These are phyloP conservation scores for Apocynum venetum DNA, from an alignment of 257 asterid species.

Conservation along the genomic window DNA sequence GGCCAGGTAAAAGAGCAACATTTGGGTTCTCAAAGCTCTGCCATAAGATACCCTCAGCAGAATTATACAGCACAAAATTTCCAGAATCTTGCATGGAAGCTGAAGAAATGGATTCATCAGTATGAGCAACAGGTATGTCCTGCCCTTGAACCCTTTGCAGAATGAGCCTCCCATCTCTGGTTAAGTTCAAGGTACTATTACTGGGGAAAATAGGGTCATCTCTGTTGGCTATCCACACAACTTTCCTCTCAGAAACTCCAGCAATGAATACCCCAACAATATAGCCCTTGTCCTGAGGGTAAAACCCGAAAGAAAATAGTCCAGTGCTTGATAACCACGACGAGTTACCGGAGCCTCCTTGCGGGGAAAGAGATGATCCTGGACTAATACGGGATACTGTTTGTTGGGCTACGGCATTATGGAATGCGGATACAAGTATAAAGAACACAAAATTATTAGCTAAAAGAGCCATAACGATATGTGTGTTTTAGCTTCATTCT, in stretches of 20 bases:
- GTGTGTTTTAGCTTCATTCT: not conserved
- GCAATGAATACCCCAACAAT: constrained; percentile 20
- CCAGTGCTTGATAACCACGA: constrained; percentile 28
- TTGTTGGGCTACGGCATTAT: not conserved
- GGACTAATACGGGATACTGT: not conserved
- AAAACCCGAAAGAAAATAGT: constrained; percentile 28
- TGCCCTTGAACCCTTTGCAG: constrained; percentile 17
- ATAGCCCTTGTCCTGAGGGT: constrained; percentile 14
- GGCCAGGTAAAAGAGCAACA: constrained; percentile 40
- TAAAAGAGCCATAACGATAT: not conserved
- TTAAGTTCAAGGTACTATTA: constrained; percentile 20
- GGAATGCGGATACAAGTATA: not conserved
- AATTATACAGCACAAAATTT: constrained; percentile 42
- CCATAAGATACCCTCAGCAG: constrained; percentile 29
- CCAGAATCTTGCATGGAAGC: constrained; percentile 56
- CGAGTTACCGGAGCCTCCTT: constrained; percentile 2
- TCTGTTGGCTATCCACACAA: constrained; percentile 36
- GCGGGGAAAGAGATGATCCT: not conserved
- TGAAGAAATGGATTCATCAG: constrained; percentile 8
- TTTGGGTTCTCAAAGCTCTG: constrained; percentile 55
- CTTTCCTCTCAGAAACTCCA: constrained; percentile 19
- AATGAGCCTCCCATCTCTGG: constrained; percentile 35
- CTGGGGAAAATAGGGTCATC: constrained; percentile 19
- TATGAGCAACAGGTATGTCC: not conserved
- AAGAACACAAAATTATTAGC: not conserved